phyloP scores from a whole-genome alignment of 805 yeast species.

The Candida maltosa region DNA sequence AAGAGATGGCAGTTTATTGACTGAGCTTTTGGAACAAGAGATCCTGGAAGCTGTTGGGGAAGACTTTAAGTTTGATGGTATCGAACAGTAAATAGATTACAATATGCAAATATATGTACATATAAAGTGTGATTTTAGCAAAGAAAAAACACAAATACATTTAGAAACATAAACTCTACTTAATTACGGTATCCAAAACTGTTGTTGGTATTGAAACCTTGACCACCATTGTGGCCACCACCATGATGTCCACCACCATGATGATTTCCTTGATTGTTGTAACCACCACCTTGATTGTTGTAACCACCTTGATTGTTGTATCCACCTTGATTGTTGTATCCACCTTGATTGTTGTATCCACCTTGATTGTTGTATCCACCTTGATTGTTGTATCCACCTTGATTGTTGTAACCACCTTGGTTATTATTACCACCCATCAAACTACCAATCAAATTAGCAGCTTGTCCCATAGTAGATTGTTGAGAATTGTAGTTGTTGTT shows the following conservation, averaged over 20 bases:
- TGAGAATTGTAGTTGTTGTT: neutral
- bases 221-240: neutral
- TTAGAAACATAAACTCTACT: neutral
- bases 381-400: neutral
- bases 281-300: constrained; percentile 6
- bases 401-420: neutral
- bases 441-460: constrained; percentile 7
- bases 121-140: neutral
- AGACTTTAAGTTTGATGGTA: constrained; percentile 16
- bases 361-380: neutral
- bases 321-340: constrained; percentile 2
- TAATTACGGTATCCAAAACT: no score
- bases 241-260: constrained; percentile 5
- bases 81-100: constrained; percentile 9
- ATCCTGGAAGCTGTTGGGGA: constrained; percentile 24
- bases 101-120: neutral
- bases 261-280: constrained; percentile 7
- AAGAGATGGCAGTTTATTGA: constrained; percentile 51
- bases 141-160: neutral
- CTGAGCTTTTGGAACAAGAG: constrained; percentile 32
- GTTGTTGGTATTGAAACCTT: no score
- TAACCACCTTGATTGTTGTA: constrained; percentile 5
- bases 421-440: constrained; percentile 4
- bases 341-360: neutral
- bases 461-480: constrained; percentile 6